Evolutionary conservation across 108 stramenopile genomes (phyloP), one percentile per base, ranked within the genome.

Genomic region (Cylindrotheca fusiformis): DNA sequence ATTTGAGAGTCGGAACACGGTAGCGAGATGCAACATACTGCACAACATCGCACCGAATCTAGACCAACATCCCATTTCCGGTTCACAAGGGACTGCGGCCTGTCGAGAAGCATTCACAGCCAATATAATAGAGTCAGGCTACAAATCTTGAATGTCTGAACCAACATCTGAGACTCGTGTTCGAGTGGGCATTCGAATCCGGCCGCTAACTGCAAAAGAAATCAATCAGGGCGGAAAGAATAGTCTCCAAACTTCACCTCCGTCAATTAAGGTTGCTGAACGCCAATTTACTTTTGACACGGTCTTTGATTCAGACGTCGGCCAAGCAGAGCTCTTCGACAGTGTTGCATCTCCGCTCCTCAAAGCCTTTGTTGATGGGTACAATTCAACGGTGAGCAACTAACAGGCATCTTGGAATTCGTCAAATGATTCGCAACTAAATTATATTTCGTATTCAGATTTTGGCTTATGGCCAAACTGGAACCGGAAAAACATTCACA

Each of bases 401-500:
- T 33, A 26, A 4, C 59, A 62, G 22, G 28, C 30, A 6, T 54
- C 14, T 55, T 27, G 14, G 30, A 67, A 24, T 26, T 14, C 64
- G 4, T 14, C 41, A 0, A 59, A 50, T 31, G 30, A 6, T 25
- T 69, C 54, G 10, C 59, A 25, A 2, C 59, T 8, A 1, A 52
- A 5, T 20, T 24, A 59, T 62, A 17, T 48, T 48, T 14, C 33
- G 1, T 14, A 63, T 47, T 19, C 44, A 79, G 63, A 82, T 88
- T 32, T 80, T 97, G 52, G 95, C 97, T 3, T 97, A 95, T 66
- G 94, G 94, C 2, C 94, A 95, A 62, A 95, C 94, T n/a, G 89
- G 91, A 1, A 76, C 77, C 19, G 94, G 90, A 32, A 90, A 93
- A 59, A 92, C 91, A 6, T 92, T 72, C 53, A 92, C 89, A 0